Percentiles rank a stretch among this genome's conserved stretches.
phyloP scores from a whole-genome alignment of 495 filamentous ascomycete genomes.

The Penicillium diatomitis region DNA sequence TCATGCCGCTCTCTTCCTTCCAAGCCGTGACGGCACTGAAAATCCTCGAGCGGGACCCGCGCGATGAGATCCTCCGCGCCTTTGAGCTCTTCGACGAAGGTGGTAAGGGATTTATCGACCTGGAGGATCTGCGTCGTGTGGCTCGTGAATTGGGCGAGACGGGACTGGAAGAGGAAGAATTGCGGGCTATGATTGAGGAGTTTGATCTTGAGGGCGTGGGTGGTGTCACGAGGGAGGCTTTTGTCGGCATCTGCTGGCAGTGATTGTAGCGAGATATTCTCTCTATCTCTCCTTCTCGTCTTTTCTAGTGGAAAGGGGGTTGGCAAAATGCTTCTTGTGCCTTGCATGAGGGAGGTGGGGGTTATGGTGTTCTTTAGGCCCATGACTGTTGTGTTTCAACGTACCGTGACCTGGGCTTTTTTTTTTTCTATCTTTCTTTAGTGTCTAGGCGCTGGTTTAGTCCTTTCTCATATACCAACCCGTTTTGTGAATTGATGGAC shows the following conservation, averaged over 20 bases:
- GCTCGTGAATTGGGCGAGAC: conserved; percentile 86
- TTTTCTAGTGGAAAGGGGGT: not conserved
- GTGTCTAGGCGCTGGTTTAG: no score
- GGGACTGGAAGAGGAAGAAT: conserved; percentile 80
- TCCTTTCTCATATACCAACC: no score
- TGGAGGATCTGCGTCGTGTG: conserved; percentile 78
- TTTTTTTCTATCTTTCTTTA: conserved; percentile 2
- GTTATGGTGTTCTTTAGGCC: conserved; percentile 8
- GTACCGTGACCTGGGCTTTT: not conserved
- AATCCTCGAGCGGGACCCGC: conserved; percentile 72
- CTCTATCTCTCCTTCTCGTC: not conserved
- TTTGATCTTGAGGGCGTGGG: conserved; percentile 93
- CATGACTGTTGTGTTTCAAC: conserved; percentile 3
- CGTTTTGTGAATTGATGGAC: no score
- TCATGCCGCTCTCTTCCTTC: conserved; percentile 64
- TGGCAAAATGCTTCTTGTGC: not conserved
- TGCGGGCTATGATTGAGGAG: conserved; percentile 95
- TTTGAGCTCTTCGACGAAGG: conserved; percentile 83
- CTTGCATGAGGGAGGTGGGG: conserved; percentile 4
- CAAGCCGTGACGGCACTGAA: conserved; percentile 70
- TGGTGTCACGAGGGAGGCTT: conserved; percentile 82
- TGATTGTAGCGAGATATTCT: conserved; percentile 9
- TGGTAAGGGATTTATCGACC: conserved; percentile 72
- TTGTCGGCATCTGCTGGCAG: conserved; percentile 69
- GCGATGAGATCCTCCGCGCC: conserved; percentile 84